Base-by-base conservation (phyloP, 352 stramenopile genomes). In the Phytophthora fragariaefolia region DNA sequence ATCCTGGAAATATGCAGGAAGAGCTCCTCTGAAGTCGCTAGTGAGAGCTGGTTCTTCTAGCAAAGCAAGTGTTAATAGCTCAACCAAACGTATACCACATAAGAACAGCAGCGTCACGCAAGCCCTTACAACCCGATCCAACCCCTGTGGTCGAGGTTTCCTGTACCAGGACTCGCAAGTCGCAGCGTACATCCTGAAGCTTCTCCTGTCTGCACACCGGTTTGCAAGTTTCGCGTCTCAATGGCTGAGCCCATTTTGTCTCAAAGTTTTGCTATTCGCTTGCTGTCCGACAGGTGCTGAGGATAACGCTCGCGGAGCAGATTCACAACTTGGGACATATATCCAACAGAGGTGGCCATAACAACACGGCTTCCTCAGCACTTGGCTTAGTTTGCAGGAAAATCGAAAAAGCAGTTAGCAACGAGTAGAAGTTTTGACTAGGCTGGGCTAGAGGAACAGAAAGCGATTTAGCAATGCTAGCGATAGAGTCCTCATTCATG, bases 51-150 rank as follows among this genome's bases (percentile, higher is more conserved):
- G 4, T 36, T 22, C 32, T 73, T 7, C 53, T 20, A 8, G 65
- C 58, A 38, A 73, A 73, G 30, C 58, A 69, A 8, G 65, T 73
- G 28, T 69, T 52, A 20, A 73, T 64, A 4, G 36, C 51, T 24
- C 32, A 69, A 49, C 65, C 58, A 65, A 34, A 66, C 47, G 15
- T 32, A 26, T n/a, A 49, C 54, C 6, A 53, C 18, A n/a, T 5
- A 58, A n/a, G 2, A n/a, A n/a, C n/a, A n/a, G n/a, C n/a, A n/a
- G n/a, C n/a, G n/a, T n/a, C n/a, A n/a, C n/a, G n/a, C n/a, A n/a
- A n/a, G n/a, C n/a, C n/a, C n/a, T n/a, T n/a, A n/a, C n/a, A n/a
- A n/a, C n/a, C n/a, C n/a, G n/a, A n/a, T n/a, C n/a, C n/a, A n/a
- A n/a, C n/a, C n/a, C n/a, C n/a, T n/a, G n/a, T n/a, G n/a, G n/a